These are phyloP conservation scores for Penicillium canariense DNA, from an alignment of 495 filamentous ascomycete genomes.

Conservation along the genomic window DNA sequence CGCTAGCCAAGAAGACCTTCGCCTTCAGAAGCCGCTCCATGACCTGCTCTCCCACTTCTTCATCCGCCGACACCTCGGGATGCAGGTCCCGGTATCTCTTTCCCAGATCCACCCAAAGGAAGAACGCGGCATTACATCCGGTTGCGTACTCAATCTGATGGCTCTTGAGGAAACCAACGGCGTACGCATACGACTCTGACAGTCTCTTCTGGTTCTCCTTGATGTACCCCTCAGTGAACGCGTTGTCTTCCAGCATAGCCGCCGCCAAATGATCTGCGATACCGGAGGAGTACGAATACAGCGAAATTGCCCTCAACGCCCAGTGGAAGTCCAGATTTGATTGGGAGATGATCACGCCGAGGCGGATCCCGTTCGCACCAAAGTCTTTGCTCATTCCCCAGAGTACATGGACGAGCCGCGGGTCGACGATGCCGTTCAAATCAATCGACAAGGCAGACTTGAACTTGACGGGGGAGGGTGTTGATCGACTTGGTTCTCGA, in stretches of 20 bases:
- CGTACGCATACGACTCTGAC: constrained; percentile 33
- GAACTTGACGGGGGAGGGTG: constrained; percentile 38
- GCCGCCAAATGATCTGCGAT: constrained; percentile 44
- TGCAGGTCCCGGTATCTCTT: constrained; percentile 32
- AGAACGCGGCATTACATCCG: constrained; percentile 52
- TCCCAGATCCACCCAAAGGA: constrained; percentile 59
- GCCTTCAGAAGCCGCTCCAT: constrained; percentile 35
- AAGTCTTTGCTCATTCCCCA: constrained; percentile 66
- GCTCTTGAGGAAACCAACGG: constrained; percentile 33
- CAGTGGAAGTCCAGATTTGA: constrained; percentile 38
- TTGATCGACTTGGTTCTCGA: constrained; percentile 33
- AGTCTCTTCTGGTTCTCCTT: constrained; percentile 38
- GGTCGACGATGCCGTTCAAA: constrained; percentile 46
- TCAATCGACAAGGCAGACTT: constrained; percentile 53
- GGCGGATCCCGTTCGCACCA: constrained; percentile 52
- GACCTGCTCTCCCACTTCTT: constrained; percentile 21
- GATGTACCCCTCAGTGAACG: constrained; percentile 47
- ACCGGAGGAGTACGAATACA: constrained; percentile 48
- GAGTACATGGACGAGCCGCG: constrained; percentile 52
- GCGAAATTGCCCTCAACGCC: constrained; percentile 35
- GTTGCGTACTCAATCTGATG: constrained; percentile 41
- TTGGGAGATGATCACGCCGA: constrained; percentile 53
- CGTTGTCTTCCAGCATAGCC: constrained; percentile 46
- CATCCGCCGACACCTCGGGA: constrained; percentile 23
- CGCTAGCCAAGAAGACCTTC: constrained; percentile 46